Evolutionary conservation across 2,329 filamentous ascomycete genomes (phyloP).

Genomic region (Hansfordia pulvinata): DNA sequence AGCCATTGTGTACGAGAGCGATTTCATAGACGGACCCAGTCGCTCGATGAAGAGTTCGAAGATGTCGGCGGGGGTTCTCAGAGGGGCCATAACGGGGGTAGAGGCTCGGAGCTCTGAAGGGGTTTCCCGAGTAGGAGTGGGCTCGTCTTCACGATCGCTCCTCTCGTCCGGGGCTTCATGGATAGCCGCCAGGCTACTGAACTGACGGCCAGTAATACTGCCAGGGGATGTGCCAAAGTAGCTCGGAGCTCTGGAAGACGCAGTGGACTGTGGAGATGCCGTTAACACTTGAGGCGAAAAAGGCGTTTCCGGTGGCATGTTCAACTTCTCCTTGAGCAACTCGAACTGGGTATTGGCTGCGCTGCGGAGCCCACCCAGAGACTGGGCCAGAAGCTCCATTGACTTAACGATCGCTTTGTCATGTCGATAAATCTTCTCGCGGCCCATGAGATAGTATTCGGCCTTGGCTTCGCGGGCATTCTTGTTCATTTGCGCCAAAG

Average conservation of each 20-base stretch:
- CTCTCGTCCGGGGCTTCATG: slow-evolving; percentile 47
- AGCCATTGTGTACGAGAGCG: slow-evolving; percentile 79
- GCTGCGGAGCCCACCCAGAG: slow-evolving; percentile 79
- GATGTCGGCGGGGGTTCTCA: slow-evolving; percentile 62
- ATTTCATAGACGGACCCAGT: slow-evolving; percentile 90
- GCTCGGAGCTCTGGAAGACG: too few species aligned
- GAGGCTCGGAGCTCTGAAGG: slow-evolving; percentile 2
- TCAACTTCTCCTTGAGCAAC: slow-evolving; percentile 52
- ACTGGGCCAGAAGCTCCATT: slow-evolving; percentile 74
- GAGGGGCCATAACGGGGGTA: slow-evolving; percentile 13
- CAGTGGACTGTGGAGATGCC: slow-evolving; percentile 7
- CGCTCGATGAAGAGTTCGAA: slow-evolving; percentile 83
- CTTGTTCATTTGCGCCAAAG: slow-evolving; percentile 58
- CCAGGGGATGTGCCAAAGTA: slow-evolving; percentile 15
- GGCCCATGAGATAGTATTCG: slow-evolving; percentile 74
- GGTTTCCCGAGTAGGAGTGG: slow-evolving; percentile 5
- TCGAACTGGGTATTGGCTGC: slow-evolving; percentile 83
- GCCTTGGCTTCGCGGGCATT: slow-evolving; percentile 76
- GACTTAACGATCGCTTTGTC: slow-evolving; percentile 73
- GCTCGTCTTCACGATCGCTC: slow-evolving; percentile 29
- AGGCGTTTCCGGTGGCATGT: slow-evolving; percentile 14
- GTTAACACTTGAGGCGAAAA: slow-evolving; percentile 8
- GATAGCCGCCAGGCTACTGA: slow-evolving; percentile 41
- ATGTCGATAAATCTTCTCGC: slow-evolving; percentile 63
- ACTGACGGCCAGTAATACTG: slow-evolving; percentile 25